Evolutionary conservation across 2,329 filamentous ascomycete genomes (phyloP), one percentile per base, ranked within the genome.

Genomic region (Thelonectria rubi): DNA sequence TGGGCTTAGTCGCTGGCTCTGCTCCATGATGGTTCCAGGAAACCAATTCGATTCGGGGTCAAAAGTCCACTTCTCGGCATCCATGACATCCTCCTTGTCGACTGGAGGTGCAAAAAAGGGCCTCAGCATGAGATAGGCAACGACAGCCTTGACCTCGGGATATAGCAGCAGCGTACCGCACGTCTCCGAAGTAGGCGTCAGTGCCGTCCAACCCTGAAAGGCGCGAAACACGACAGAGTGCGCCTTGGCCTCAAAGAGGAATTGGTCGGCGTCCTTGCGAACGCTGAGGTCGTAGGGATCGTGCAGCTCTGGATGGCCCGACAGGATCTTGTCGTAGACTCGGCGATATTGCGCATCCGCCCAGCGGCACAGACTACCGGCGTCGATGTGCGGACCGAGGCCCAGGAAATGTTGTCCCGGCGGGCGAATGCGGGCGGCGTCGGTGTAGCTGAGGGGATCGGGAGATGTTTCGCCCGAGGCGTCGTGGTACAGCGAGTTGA

Each of bases 371-470:
- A 81, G 69, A 58, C 76, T 78, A 17, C 79, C 79, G 2, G 77
- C 79, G 61, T 81, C 79, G 40, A 81, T 79, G 59, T 81, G 79
- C 7, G 79, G 79, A 4, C 79, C 78, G 1, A 81, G 72, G 11
- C 78, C 77, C 5, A 74, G 70, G 62, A 80, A 81, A 3, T 68
- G 62, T 30, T 76, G 72, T 11, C 73, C 71, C 8, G 77, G 75
- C 4, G 76, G 72, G 3, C 79, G 73, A 55, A 77, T 75, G 14
- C 79, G 75, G 1, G 77, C 64, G 3, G 69, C 77, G 47, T 81
- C 79, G 9, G 73, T 70, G 63, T 79, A 81, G 2, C 74, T 72
- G 37, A 80, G 61, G 1, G 78, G 78, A 2, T 78, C 75, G 1
- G 75, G 62, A 3, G 66, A 73, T 3, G 69, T 69, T 24, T 71